Percentiles rank a stretch among this genome's conserved stretches.
Conservation (phyloP, 371 early-diverging fungal genomes). For the Umbelopsis sp. region DNA sequence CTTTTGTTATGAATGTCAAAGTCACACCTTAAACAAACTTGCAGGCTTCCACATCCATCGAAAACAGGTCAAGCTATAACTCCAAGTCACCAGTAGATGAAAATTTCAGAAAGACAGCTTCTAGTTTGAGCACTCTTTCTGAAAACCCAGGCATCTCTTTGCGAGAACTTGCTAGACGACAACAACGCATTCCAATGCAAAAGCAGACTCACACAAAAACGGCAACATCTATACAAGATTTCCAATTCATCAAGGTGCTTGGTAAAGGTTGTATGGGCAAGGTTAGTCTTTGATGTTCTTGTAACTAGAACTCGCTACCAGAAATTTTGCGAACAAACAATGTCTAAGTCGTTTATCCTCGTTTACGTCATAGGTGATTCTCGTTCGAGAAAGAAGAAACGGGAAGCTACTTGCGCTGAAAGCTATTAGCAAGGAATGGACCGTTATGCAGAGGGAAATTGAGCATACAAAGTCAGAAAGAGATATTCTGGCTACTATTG, state of each 20-base stretch:
- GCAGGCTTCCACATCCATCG: neutral
- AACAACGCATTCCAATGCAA: neutral
- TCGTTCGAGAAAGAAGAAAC: slow-evolving; percentile 77
- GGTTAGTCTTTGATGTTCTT: slow-evolving; percentile 20
- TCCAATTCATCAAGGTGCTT: slow-evolving; percentile 49
- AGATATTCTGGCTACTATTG: slow-evolving; percentile 51
- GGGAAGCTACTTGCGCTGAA: slow-evolving; percentile 90
- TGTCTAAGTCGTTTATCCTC: neutral
- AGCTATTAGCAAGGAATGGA: slow-evolving; percentile 92
- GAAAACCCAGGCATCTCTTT: slow-evolving; percentile 14
- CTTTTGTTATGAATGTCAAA: slow-evolving; percentile 6
- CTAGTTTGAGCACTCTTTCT: slow-evolving; percentile 9
- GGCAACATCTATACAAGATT: slow-evolving; percentile 32
- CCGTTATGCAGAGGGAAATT: slow-evolving; percentile 85
- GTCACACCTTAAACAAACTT: neutral
- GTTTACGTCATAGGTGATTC: slow-evolving; percentile 64
- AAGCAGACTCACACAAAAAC: neutral
- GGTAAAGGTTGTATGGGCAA: slow-evolving; percentile 59
- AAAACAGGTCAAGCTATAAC: neutral
- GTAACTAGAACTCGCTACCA: no score
- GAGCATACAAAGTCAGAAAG: slow-evolving; percentile 60
- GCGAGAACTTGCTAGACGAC: neutral
- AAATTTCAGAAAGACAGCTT: neutral
- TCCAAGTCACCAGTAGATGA: neutral
- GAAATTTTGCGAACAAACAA: neutral